Percentiles rank a stretch among this genome's conserved stretches.
These are phyloP conservation scores for Penicillium sp. DNA, from an alignment of 2,329 filamentous ascomycete species.

Conservation along the genomic window DNA sequence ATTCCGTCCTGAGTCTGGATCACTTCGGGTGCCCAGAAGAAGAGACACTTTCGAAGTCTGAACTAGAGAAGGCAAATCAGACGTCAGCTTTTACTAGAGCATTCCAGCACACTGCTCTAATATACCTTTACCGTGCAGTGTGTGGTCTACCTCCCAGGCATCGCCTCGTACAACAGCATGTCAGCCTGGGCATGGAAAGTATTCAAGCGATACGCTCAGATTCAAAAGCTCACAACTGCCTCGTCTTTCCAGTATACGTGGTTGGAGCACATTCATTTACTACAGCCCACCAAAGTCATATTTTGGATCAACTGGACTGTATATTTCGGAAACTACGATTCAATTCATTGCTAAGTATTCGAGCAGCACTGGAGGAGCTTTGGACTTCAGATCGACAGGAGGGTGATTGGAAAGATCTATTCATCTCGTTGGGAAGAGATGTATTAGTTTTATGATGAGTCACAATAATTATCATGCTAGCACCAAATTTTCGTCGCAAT, in stretches of 20 bases:
- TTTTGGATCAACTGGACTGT: slow-evolving; percentile 8
- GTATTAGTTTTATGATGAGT: slow-evolving; percentile 12
- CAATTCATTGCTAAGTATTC: slow-evolving; percentile 10
- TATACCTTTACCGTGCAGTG: slow-evolving; percentile 51
- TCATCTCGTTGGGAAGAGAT: slow-evolving; percentile 9
- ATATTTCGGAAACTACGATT: slow-evolving; percentile 13
- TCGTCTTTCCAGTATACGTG: slow-evolving; percentile 17
- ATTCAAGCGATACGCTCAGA: slow-evolving; percentile 9
- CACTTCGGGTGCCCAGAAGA: slow-evolving; percentile 3
- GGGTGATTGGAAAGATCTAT: slow-evolving; percentile 14
- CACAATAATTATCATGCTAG: no score
- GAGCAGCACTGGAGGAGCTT: slow-evolving; percentile 11
- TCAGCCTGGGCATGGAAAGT: slow-evolving; percentile 6
- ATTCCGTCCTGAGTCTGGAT: slow-evolving; percentile 1
- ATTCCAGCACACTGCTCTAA: slow-evolving; percentile 48
- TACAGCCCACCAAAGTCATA: slow-evolving; percentile 2
- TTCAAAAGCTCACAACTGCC: slow-evolving; percentile 16
- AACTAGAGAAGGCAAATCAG: slow-evolving; percentile 34
- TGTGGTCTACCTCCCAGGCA: slow-evolving; percentile 46
- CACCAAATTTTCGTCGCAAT: no score
- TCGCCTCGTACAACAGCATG: slow-evolving; percentile 44
- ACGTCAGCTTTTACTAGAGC: slow-evolving; percentile 44
- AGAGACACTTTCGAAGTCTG: slow-evolving; percentile 11
- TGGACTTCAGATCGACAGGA: slow-evolving; percentile 11
- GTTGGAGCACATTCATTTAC: slow-evolving; percentile 15